A percentile compares a stretch with the other conserved stretches of the same genome.
Conservation (phyloP, 116 monocot genomes). For the Cymodocea nodosa region DNA sequence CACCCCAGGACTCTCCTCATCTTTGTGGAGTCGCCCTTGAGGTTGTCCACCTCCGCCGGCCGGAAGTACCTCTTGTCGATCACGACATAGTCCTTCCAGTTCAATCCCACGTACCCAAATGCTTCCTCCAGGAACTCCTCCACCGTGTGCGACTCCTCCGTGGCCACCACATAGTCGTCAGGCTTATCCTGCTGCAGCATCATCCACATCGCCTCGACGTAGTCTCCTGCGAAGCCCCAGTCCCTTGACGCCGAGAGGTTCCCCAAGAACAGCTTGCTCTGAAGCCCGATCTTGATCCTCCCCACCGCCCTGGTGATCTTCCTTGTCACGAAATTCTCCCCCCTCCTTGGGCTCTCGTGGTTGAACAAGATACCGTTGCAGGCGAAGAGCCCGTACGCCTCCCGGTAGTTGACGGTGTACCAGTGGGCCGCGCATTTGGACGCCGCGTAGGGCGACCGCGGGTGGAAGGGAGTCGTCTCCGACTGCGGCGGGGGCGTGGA, state of each 20-base stretch:
- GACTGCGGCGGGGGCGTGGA: slow-evolving; percentile 38
- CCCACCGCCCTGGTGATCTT: slow-evolving; percentile 89
- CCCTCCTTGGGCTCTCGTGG: slow-evolving; percentile 72
- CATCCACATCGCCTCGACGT: slow-evolving; percentile 91
- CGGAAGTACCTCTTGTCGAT: slow-evolving; percentile 77
- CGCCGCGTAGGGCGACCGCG: slow-evolving; percentile 40
- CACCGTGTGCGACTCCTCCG: slow-evolving; percentile 74
- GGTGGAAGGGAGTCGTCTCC: slow-evolving; percentile 29
- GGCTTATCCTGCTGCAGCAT: slow-evolving; percentile 86
- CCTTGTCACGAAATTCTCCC: slow-evolving; percentile 84
- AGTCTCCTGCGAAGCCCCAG: slow-evolving; percentile 87
- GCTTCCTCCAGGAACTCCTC: slow-evolving; percentile 72
- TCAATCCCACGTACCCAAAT: slow-evolving; percentile 52
- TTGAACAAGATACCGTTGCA: slow-evolving; percentile 57
- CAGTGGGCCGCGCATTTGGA: slow-evolving; percentile 38
- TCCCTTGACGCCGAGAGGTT: slow-evolving; percentile 68
- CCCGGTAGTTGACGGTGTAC: slow-evolving; percentile 40
- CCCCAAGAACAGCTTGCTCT: slow-evolving; percentile 64
- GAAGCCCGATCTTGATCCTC: slow-evolving; percentile 56
- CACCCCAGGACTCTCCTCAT: slow-evolving; percentile 45
- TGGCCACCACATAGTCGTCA: slow-evolving; percentile 74
- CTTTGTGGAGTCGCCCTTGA: slow-evolving; percentile 66
- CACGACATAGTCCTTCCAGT: slow-evolving; percentile 80
- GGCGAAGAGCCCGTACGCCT: slow-evolving; percentile 27
- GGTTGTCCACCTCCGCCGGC: slow-evolving; percentile 68